These are phyloP conservation scores for Boeremia exigua DNA, from an alignment of 2,329 filamentous ascomycete genomes.

Conservation along the genomic window DNA sequence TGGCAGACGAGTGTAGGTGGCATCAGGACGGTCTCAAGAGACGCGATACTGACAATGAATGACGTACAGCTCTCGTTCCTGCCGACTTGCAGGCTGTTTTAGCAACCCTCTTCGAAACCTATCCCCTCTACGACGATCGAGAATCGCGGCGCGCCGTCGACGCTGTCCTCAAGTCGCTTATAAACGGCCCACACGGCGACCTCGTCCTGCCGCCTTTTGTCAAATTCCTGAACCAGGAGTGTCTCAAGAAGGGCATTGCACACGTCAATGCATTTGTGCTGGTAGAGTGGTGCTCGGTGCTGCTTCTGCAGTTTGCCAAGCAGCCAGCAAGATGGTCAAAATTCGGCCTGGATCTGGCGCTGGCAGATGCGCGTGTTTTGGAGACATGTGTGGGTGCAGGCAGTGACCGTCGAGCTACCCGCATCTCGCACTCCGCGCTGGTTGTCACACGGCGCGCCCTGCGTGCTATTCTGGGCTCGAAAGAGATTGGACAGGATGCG, in stretches of 20 bases:
- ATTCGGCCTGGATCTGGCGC: conserved; percentile 69
- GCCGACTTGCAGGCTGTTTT: conserved; percentile 63
- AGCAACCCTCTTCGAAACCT: conserved; percentile 81
- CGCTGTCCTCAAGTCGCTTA: conserved; percentile 73
- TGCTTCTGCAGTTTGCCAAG: conserved; percentile 74
- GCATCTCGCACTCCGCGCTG: conserved; percentile 75
- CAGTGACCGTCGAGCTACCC: conserved; percentile 45
- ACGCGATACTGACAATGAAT: conserved; percentile 19
- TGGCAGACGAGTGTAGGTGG: conserved; percentile 52
- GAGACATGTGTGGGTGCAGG: conserved; percentile 73
- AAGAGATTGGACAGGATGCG: conserved; percentile 64
- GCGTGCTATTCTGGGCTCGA: conserved; percentile 71
- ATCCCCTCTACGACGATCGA: conserved; percentile 85
- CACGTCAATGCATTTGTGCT: conserved; percentile 84
- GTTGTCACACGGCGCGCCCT: conserved; percentile 80
- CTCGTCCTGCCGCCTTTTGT: conserved; percentile 68
- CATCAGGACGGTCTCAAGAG: background rate
- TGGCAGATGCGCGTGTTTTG: conserved; percentile 73
- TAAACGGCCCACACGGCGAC: conserved; percentile 64
- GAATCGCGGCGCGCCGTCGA: conserved; percentile 83
- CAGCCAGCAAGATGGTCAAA: conserved; percentile 66
- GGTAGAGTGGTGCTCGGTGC: conserved; percentile 84
- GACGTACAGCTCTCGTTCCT: conserved; percentile 47
- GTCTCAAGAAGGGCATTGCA: conserved; percentile 77
- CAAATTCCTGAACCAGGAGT: conserved; percentile 72